Evolutionary conservation across 1,284 basidiomycete genomes (phyloP), one percentile per base, ranked within the genome.

Genomic region (Serendipita sp.): DNA sequence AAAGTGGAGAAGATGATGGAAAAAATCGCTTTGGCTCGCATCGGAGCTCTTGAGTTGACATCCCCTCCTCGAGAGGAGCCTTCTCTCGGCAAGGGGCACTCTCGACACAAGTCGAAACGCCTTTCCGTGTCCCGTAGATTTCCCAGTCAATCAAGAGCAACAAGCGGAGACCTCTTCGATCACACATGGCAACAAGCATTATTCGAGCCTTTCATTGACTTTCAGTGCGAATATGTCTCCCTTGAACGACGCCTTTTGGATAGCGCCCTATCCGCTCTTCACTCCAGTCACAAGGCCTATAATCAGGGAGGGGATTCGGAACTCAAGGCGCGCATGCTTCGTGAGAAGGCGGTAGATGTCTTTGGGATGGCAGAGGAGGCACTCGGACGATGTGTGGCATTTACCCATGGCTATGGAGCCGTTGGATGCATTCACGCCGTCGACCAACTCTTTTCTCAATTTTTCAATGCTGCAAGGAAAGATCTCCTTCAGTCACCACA

Each of bases 121-220:
- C 82, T 88, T 78, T 91, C 88, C 1, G 83, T 89, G 66, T 84
- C 86, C 1, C 81, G 83, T 69, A 79, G 85, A 26, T 44, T 69
- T 29, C 63, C 65, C 10, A 35, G 58, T 34, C 35, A 50, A 12
- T 29, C 62, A 38, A 58, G 41, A 30, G 80, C 66, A 17, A 41
- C 62, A 17, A 32, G 61, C 38, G 63, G 12, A 61, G 62, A 43
- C 22, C 60, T 34, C 53, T 42, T 68, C 22, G 76, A 76, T 8
- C 74, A 82, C 66, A 84, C 84, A 60, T 96, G 93, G 93, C 91
- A 95, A 69, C 85, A 87, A 62, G 84, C 87, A 44, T 77, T 96
- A 6, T 94, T 93, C 72, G 91, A 93, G 70, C 91, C 93, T 0
- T 96, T 95, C 76, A 77, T 93, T 17, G 89, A 93, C 69, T 87